Evolutionary conservation across 208 protist genomes (phyloP).

Genomic region (Crithidia sp.): DNA sequence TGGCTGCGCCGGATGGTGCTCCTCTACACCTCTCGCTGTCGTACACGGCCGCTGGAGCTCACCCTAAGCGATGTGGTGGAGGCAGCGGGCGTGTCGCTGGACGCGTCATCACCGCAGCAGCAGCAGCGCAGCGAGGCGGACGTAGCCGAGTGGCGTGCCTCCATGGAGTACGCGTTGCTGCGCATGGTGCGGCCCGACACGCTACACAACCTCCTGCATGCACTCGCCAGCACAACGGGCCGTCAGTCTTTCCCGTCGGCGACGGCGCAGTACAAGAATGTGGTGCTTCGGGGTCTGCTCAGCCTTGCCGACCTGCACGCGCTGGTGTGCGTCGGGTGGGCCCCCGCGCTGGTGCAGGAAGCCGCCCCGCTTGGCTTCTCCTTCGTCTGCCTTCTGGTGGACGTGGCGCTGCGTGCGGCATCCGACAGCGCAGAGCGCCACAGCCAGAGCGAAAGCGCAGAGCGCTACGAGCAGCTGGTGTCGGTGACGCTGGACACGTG

Average conservation of each 20-base stretch:
- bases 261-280: background rate
- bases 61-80: slow-evolving; percentile 38
- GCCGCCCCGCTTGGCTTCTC: slow-evolving; percentile 15
- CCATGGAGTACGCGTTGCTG: slow-evolving; percentile 41
- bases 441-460: slow-evolving; percentile 2
- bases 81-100: slow-evolving; percentile 10
- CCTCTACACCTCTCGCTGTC: slow-evolving; percentile 30
- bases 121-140: slow-evolving; percentile 1
- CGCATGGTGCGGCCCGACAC: slow-evolving; percentile 29
- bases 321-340: slow-evolving; percentile 28
- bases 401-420: slow-evolving; percentile 18
- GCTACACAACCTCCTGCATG: slow-evolving; percentile 18
- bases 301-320: slow-evolving; percentile 31
- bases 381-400: slow-evolving; percentile 26
- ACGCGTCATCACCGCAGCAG: background rate
- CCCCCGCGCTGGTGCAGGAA: slow-evolving; percentile 12
- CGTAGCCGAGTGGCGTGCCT: slow-evolving; percentile 17
- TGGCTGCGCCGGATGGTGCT: slow-evolving; percentile 45
- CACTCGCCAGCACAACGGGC: slow-evolving; percentile 8
- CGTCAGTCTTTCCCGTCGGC: background rate
- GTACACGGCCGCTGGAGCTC: slow-evolving; percentile 40
- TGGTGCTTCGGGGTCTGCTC: slow-evolving; percentile 28
- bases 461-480: slow-evolving; percentile 11
- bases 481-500: slow-evolving; percentile 8
- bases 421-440: background rate